These are phyloP conservation scores for Podospora didyma DNA, from an alignment of 495 filamentous ascomycete genomes.

Conservation along the genomic window DNA sequence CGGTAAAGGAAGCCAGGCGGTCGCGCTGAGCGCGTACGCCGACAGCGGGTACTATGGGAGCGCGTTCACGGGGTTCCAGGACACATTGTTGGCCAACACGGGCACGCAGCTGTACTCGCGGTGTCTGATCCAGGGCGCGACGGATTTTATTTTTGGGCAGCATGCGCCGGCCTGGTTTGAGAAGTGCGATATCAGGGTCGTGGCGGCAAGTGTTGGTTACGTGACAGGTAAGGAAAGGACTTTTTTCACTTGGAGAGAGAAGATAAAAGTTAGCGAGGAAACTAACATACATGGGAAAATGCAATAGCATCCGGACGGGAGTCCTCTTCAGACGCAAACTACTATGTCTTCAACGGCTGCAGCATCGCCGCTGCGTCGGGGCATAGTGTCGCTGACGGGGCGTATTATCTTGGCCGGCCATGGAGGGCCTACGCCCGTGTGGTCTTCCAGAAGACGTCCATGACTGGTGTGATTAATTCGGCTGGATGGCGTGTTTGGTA, in stretches of 20 bases:
- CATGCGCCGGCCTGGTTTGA: constrained; percentile 60
- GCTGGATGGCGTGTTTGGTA: constrained; percentile 58
- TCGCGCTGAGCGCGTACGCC: constrained; percentile 54
- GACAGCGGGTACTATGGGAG: constrained; percentile 58
- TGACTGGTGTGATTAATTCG: constrained; percentile 55
- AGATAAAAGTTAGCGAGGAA: background rate
- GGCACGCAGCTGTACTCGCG: constrained; percentile 55
- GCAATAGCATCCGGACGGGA: constrained; percentile 52
- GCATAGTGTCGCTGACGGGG: constrained; percentile 42
- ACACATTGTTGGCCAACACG: constrained; percentile 57
- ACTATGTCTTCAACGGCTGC: constrained; percentile 62
- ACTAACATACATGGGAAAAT: background rate
- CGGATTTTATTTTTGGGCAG: constrained; percentile 68
- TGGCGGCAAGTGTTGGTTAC: constrained; percentile 41
- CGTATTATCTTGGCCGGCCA: constrained; percentile 62
- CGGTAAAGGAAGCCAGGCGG: constrained; percentile 52
- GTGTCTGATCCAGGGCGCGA: constrained; percentile 55
- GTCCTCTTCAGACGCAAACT: constrained; percentile 45
- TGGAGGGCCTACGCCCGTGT: constrained; percentile 60
- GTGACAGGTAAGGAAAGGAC: constrained; percentile 40
- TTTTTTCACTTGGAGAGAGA: background rate
- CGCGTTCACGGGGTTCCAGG: constrained; percentile 55
- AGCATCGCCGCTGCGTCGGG: constrained; percentile 43
- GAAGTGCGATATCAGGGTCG: constrained; percentile 50
- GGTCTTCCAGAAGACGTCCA: constrained; percentile 54